A percentile compares a stretch with the other conserved stretches of the same genome.
Conservation (phyloP, 805 yeast species). For the Yamadazyma endophytica region DNA sequence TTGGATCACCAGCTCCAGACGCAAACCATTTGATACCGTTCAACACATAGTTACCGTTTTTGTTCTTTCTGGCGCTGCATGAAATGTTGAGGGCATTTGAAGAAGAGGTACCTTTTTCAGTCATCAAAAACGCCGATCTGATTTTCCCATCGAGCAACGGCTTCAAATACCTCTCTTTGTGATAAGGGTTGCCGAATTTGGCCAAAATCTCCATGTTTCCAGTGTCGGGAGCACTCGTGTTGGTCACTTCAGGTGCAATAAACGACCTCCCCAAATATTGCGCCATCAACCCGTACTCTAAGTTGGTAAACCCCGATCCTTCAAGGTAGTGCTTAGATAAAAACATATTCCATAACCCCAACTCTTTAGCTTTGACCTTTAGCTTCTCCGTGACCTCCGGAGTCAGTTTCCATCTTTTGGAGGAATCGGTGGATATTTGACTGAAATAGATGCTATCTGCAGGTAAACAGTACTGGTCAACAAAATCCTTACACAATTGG, state of each 20-base stretch:
- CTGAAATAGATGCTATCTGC: slow-evolving; percentile 43
- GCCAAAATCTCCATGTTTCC: slow-evolving; percentile 54
- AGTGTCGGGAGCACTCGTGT: slow-evolving; percentile 61
- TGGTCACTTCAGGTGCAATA: slow-evolving; percentile 57
- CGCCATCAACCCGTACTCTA: slow-evolving; percentile 66
- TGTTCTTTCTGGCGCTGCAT: slow-evolving; percentile 34
- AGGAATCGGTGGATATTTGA: slow-evolving; percentile 38
- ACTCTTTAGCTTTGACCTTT: slow-evolving; percentile 46
- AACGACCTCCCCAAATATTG: slow-evolving; percentile 53
- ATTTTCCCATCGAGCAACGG: slow-evolving; percentile 54
- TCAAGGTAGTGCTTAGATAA: slow-evolving; percentile 44
- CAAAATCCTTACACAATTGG: slow-evolving; percentile 43
- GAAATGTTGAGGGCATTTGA: slow-evolving; percentile 61
- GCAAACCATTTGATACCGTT: slow-evolving; percentile 70
- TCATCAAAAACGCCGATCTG: slow-evolving; percentile 62
- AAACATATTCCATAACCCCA: slow-evolving; percentile 62
- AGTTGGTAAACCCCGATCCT: slow-evolving; percentile 56
- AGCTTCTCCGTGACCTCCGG: slow-evolving; percentile 50
- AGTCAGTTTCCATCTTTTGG: slow-evolving; percentile 41
- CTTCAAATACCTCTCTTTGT: slow-evolving; percentile 43
- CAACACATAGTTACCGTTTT: slow-evolving; percentile 44
- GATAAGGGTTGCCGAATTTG: slow-evolving; percentile 36
- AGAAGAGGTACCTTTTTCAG: slow-evolving; percentile 56
- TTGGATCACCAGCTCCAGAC: slow-evolving; percentile 67
- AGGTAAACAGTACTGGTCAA: slow-evolving; percentile 54